These are phyloP conservation scores for Dictyostelium brefeldianum DNA, from an alignment of 78 protist genomes.

Conservation along the genomic window DNA sequence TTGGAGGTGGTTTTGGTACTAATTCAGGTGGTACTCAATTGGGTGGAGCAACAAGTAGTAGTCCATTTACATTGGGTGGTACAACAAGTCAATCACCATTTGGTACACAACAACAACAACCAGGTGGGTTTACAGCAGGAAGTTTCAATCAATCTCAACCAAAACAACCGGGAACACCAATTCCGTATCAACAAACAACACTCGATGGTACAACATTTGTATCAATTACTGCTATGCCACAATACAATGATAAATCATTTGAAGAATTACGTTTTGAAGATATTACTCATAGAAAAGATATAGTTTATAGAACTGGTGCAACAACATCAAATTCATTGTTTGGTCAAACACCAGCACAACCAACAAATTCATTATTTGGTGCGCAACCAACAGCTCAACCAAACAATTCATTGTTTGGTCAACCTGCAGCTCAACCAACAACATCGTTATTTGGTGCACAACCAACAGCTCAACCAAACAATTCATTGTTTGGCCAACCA, in stretches of 20 bases:
- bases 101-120: not conserved
- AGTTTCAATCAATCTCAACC: not conserved
- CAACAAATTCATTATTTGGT: conserved; percentile 17
- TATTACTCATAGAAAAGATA: conserved; percentile 31
- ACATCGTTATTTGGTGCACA: not conserved
- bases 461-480: not conserved
- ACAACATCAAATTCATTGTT: conserved; percentile 44
- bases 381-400: not conserved
- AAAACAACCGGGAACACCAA: not conserved
- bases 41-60: not conserved
- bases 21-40: not conserved
- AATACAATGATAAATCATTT: conserved; percentile 34
- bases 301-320: not conserved
- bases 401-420: not conserved
- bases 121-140: conserved; percentile 10
- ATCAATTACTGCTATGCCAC: conserved; percentile 61
- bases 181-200: not conserved
- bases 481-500: not conserved
- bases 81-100: not conserved
- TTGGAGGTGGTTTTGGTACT: conserved; percentile 44
- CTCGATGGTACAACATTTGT: not conserved
- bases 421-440: not conserved
- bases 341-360: conserved; percentile 7
- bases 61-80: not conserved
- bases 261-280: conserved; percentile 79